Evolutionary conservation across 768 basidiomycete species (phyloP), one percentile per base, ranked within the genome.

Genomic region (Tricholomella constricta): DNA sequence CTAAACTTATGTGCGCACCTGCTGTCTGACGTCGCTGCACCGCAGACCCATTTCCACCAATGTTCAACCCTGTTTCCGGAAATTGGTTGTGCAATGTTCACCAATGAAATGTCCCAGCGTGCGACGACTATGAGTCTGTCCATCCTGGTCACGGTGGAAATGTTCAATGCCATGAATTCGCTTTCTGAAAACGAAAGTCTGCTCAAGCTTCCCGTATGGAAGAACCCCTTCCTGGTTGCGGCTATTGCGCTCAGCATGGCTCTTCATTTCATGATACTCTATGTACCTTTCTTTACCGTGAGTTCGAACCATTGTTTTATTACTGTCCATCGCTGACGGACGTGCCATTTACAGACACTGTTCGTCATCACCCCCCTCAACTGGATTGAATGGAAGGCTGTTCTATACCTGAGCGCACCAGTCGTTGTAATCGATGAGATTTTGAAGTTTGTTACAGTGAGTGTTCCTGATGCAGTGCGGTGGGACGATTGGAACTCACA

Each of bases 141-240:
- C 23, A 94, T 98, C 64, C 81, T 99, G 44, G 96, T 99, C 51
- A 94, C 88, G 2, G 85, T 96, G 48, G 93, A 96, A 72, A 96
- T 96, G 93, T 94, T 94, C 78, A 96, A 96, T 71, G 93, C 92
- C 31, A 93, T 94, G 89, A 98, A 98, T 72, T 98, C 95, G 51
- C 78, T 99, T 20, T 96, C 94, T 17, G 96, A 99, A 74, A 98
- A 97, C 70, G 96, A 98, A 76, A 92, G 90, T 55, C 72, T 99
- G 55, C 72, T 99, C 45, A 80, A 81, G 27, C 75, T 99, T 38
- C 96, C 96, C 2, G 69, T 97, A 20, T 99, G 96, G 96, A 88
- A 86, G 72, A 99, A 99, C 70, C 85, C 84, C 52, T 98, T 87
- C 80, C 85, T 98, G 15, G 91, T 96, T 35, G 92, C 71, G 15